Evolutionary conservation across 2,329 filamentous ascomycete genomes (phyloP).

Genomic region (Pseudogymnoascus sp.): DNA sequence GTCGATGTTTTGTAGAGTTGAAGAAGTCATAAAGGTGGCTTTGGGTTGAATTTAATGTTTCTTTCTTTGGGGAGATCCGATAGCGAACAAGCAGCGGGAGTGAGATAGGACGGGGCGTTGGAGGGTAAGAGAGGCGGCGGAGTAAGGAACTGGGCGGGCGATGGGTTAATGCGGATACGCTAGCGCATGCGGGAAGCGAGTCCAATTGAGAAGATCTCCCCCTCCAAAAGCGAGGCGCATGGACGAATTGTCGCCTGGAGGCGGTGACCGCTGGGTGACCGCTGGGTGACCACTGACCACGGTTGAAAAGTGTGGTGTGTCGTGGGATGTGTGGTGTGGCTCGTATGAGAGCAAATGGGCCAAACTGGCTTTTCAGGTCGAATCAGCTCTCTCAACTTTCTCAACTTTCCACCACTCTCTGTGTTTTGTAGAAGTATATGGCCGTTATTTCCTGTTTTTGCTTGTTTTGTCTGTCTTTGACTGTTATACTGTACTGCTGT

Average conservation of each 20-base stretch:
- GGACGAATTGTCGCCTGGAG: background rate
- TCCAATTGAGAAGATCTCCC: slow-evolving; percentile 9
- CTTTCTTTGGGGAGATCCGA: background rate
- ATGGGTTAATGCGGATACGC: slow-evolving; percentile 10
- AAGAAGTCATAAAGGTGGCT: slow-evolving; percentile 13
- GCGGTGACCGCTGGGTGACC: background rate
- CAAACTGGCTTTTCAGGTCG: background rate
- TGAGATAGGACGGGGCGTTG: slow-evolving; percentile 8
- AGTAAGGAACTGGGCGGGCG: slow-evolving; percentile 3
- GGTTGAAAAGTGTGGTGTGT: slow-evolving; percentile 7
- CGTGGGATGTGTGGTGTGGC: background rate
- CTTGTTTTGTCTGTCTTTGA: background rate
- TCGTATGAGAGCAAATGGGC: slow-evolving; percentile 7
- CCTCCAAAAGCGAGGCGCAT: slow-evolving; percentile 10
- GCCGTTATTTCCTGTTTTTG: background rate
- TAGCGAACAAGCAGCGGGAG: slow-evolving; percentile 3
- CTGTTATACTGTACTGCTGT: background rate
- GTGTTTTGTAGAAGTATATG: background rate
- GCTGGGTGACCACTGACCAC: background rate
- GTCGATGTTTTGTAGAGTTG: slow-evolving; percentile 4
- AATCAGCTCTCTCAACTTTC: background rate
- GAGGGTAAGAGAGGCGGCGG: slow-evolving; percentile 7
- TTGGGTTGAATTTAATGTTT: background rate
- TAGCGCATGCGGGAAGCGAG: slow-evolving; percentile 7
- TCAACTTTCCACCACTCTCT: background rate